Evolutionary conservation across 441 rosid genomes (phyloP).

Genomic region (Breynia disticha): DNA sequence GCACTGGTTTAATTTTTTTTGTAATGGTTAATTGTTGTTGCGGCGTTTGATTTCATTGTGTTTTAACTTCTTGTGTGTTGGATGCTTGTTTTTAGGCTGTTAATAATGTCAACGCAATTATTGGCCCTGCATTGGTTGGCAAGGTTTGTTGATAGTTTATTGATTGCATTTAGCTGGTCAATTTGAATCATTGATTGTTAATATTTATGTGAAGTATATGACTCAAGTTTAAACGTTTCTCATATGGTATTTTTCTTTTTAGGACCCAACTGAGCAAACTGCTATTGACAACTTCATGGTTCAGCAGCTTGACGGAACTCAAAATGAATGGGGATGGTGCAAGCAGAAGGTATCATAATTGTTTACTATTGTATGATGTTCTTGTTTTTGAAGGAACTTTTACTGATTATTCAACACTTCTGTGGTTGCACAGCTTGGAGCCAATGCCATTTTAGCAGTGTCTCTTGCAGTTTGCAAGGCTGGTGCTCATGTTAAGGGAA

Average conservation of each 20-base stretch:
- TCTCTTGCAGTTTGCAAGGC: slow-evolving; percentile 97
- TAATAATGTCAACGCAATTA: slow-evolving; percentile 62
- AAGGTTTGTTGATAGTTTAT: slow-evolving; percentile 36
- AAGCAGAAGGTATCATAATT: slow-evolving; percentile 65
- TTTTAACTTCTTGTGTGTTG: background rate
- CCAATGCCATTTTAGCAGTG: slow-evolving; percentile 89
- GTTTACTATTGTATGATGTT: background rate
- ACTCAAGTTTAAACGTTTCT: background rate
- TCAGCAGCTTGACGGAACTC: slow-evolving; percentile 90
- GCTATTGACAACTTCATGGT: slow-evolving; percentile 85
- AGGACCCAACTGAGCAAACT: slow-evolving; percentile 89
- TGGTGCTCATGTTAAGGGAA: slow-evolving; percentile 71
- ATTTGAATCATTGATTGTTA: too few relatives aligned
- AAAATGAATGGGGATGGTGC: slow-evolving; percentile 99
- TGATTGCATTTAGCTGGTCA: background rate
- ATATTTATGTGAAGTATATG: too few relatives aligned
- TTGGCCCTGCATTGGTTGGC: slow-evolving; percentile 90
- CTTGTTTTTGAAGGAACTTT: background rate
- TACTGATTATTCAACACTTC: background rate
- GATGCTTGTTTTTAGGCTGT: slow-evolving; percentile 52
- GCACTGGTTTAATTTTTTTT: too few relatives aligned
- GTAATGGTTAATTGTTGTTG: too few relatives aligned
- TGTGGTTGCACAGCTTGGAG: slow-evolving; percentile 60
- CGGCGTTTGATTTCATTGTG: background rate
- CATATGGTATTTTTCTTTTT: background rate